Percentiles rank a stretch among this genome's conserved stretches.
These are phyloP conservation scores for Gelatoporia subvermispora DNA, from an alignment of 768 basidiomycete genomes.

Conservation along the genomic window DNA sequence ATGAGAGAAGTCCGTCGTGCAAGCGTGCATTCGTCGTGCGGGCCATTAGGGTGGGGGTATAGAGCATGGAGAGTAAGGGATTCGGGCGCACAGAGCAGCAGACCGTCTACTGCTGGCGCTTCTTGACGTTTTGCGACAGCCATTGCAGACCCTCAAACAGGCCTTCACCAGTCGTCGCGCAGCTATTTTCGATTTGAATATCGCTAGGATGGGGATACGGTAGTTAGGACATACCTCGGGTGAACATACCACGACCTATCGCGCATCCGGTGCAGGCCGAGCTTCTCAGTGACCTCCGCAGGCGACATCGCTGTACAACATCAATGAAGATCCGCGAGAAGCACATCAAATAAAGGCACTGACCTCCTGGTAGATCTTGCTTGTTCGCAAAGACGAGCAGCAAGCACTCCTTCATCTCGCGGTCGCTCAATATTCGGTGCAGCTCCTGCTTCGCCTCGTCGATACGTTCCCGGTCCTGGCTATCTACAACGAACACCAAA, in stretches of 20 bases:
- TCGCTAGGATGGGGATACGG: slow-evolving; percentile 1
- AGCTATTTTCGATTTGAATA: slow-evolving; percentile 44
- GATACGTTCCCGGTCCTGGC: slow-evolving; percentile 90
- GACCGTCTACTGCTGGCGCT: slow-evolving; percentile 63
- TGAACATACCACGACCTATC: slow-evolving; percentile 99
- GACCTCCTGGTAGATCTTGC: slow-evolving; percentile 96
- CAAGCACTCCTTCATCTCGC: slow-evolving; percentile 97
- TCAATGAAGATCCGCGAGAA: neutral
- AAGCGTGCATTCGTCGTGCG: slow-evolving; percentile 27
- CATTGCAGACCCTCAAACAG: slow-evolving; percentile 96
- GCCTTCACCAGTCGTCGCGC: slow-evolving; percentile 94
- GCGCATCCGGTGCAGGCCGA: slow-evolving; percentile 93
- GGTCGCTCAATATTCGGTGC: slow-evolving; percentile 91
- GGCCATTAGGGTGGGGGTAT: slow-evolving; percentile 25
- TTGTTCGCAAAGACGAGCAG: slow-evolving; percentile 99
- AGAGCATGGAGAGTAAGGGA: slow-evolving; percentile 25
- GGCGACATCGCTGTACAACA: slow-evolving; percentile 86
- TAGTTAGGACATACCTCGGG: slow-evolving; percentile 71
- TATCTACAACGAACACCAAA: slow-evolving; percentile 97
- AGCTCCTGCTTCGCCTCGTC: slow-evolving; percentile 96
- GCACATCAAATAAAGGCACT: slow-evolving; percentile 21
- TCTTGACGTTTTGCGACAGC: slow-evolving; percentile 97
- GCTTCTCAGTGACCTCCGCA: slow-evolving; percentile 95
- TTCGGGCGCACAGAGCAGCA: slow-evolving; percentile 16
- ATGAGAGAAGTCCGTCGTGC: slow-evolving; percentile 27